phyloP scores from a whole-genome alignment of 129 eudicot species.

The Ambrosia artemisiifolia region DNA sequence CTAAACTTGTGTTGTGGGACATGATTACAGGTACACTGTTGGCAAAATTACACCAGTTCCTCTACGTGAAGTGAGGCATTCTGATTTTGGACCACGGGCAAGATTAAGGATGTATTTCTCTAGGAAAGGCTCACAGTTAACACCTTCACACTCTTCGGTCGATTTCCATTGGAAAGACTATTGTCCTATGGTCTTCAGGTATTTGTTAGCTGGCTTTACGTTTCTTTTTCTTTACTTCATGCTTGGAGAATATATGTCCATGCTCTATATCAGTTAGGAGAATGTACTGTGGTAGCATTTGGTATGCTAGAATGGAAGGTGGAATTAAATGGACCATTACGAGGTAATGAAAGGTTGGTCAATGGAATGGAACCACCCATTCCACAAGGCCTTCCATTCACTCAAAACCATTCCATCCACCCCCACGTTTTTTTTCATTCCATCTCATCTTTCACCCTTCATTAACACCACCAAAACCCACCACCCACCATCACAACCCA shows the following conservation, averaged over 20 bases:
- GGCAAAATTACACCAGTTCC: slow-evolving; percentile 99
- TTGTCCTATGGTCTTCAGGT: slow-evolving; percentile 99
- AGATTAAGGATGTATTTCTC: slow-evolving; percentile 92
- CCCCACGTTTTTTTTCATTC: too few relatives aligned
- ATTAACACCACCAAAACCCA: too few relatives aligned
- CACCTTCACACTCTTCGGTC: slow-evolving; percentile 82
- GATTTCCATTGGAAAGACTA: slow-evolving; percentile 97
- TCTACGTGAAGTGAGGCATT: slow-evolving; percentile 82
- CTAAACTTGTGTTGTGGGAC: slow-evolving; percentile 34
- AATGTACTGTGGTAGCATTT: too few relatives aligned
- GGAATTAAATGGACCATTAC: too few relatives aligned
- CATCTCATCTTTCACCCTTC: too few relatives aligned
- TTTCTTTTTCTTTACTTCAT: slow-evolving; percentile 4
- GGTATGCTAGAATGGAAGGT: too few relatives aligned
- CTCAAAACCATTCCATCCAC: too few relatives aligned
- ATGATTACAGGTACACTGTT: slow-evolving; percentile 82
- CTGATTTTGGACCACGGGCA: slow-evolving; percentile 82
- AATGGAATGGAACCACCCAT: too few relatives aligned
- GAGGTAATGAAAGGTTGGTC: too few relatives aligned
- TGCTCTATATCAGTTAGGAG: neutral
- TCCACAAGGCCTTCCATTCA: too few relatives aligned
- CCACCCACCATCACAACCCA: too few relatives aligned
- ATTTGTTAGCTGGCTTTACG: slow-evolving; percentile 15
- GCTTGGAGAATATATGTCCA: neutral
- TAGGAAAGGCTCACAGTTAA: slow-evolving; percentile 73